Base-by-base conservation (phyloP, 176 grass and related monocot genomes). In the Avena insularis region DNA sequence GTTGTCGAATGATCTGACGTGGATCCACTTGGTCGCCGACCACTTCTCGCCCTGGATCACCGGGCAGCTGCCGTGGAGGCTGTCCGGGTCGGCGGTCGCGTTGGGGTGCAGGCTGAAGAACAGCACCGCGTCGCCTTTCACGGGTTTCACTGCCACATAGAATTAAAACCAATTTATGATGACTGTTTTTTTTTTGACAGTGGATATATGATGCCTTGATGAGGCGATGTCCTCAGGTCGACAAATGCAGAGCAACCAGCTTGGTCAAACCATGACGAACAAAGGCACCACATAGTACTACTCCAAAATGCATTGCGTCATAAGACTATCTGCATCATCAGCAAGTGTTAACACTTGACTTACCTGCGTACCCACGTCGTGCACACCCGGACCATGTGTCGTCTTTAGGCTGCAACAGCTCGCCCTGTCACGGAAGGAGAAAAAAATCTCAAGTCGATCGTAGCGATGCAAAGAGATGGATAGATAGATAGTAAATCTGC, bases 21-120 rank as follows among this genome's bases (percentile, higher is more conserved):
- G 87, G 47, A 96, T 90, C 87, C 94, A 93, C 80, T 89, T 96
- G 45, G 90, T 86, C 29, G 85, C 85, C 6, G 87, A 92, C 94
- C 91, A 93, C 56, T 93, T 96, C 49, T 90, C 87, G 27, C 94
- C 91, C 12, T 86, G 56, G 15, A 92, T 36, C 16, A 96, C 90
- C 0, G 88, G 90, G 79, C 91, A 96, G 69, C 91, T 88, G 12
- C 87, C 91, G 67, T 90, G 94, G 15, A 92, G 36, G 62, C 85
- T 93, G 0, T n/a, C 40, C 35, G 74, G 54, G 75, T 93, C 83
- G 14, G n/a, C 49, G 19, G 79, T 90, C 20, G 54, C 79, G 74
- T 96, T 82, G 16, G 75, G 75, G 67, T 90, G 85, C 56, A 90
- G 85, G 74, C 71, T 90, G 23, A 90, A 96, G 85, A 96, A 93